Percentiles rank a stretch among this genome's conserved stretches.
phyloP scores from a whole-genome alignment of 768 basidiomycete species.

The Tulasnella sp. region DNA sequence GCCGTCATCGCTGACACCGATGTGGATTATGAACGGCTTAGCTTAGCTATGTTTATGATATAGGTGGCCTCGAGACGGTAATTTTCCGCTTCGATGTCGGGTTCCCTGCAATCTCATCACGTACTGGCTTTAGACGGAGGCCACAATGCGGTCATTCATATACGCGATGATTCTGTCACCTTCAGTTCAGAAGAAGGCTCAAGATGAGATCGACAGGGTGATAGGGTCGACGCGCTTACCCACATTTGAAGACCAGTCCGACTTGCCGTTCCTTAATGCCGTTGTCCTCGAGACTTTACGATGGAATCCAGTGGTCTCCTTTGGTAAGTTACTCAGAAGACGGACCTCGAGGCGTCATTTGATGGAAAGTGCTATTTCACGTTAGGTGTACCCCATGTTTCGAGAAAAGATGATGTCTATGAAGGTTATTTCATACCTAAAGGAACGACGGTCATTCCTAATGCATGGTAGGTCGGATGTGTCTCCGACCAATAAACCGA shows the following conservation, averaged over 20 bases:
- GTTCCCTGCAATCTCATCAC: too few species aligned
- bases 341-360: neutral
- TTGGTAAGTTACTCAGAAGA: neutral
- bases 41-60: neutral
- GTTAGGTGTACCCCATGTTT: neutral
- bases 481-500: too few species aligned
- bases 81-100: neutral
- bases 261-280: constrained; percentile 32
- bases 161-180: constrained; percentile 36
- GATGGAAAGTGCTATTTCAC: neutral
- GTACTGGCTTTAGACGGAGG: constrained; percentile 23
- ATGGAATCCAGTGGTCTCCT: constrained; percentile 25
- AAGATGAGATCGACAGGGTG: constrained; percentile 41
- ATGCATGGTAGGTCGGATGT: neutral
- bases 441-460: neutral
- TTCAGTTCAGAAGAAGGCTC: constrained; percentile 37
- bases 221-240: constrained; percentile 38
- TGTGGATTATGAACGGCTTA: neutral
- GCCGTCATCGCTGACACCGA: neutral
- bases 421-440: constrained; percentile 5
- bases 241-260: constrained; percentile 30
- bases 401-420: neutral
- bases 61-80: constrained; percentile 5
- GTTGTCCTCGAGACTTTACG: constrained; percentile 31
- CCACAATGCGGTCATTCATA: constrained; percentile 31